These are phyloP conservation scores for Emydomyces testavorans DNA, from an alignment of 2,329 filamentous ascomycete genomes.

Conservation along the genomic window DNA sequence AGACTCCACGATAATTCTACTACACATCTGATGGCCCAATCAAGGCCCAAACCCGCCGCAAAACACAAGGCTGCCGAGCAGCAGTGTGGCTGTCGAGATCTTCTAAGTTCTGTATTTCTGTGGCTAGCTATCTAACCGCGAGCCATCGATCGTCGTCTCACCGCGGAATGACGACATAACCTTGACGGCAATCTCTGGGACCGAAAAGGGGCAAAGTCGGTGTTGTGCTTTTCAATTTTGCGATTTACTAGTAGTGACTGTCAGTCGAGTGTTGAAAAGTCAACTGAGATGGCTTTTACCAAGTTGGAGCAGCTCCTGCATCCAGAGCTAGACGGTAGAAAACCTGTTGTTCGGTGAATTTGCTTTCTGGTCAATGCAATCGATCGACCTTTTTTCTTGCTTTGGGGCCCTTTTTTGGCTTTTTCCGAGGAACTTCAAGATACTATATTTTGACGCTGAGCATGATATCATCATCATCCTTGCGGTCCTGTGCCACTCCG, in stretches of 20 bases:
- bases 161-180: not conserved
- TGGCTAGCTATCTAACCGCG: not conserved
- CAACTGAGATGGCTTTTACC: not conserved
- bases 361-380: not conserved
- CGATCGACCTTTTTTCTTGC: not conserved
- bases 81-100: not conserved
- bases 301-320: not conserved
- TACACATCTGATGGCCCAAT: too few relatives aligned
- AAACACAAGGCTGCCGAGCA: not conserved
- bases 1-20: too few relatives aligned
- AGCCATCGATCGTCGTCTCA: not conserved
- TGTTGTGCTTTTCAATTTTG: not conserved
- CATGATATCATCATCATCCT: slow-evolving; percentile 10
- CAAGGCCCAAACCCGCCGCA: too few relatives aligned
- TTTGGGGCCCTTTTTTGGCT: not conserved
- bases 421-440: not conserved
- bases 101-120: not conserved
- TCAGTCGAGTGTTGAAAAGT: not conserved
- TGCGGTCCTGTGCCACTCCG: not conserved
- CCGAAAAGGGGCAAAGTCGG: not conserved
- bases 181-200: not conserved
- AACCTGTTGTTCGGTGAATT: not conserved
- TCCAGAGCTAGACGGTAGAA: not conserved
- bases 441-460: not conserved
- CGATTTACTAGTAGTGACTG: not conserved